Base-by-base conservation (phyloP, 805 yeast species). In the Wickerhamiella australiensis region DNA sequence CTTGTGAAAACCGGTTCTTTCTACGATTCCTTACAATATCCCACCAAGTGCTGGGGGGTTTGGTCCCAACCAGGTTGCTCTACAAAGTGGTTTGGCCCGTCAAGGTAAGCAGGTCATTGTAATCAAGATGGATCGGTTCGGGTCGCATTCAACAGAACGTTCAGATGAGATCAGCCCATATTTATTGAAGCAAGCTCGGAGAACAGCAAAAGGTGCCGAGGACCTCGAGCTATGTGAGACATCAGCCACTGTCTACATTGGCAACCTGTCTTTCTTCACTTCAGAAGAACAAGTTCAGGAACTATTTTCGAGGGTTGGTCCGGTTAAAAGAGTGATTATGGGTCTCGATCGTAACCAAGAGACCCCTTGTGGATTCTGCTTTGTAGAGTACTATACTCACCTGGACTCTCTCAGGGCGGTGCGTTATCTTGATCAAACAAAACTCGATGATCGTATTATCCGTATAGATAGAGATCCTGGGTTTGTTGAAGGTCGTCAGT, bases 301-400 rank as follows among this genome's bases (percentile, higher is more conserved):
- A 64, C 67, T 92, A 47, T 86, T 92, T 61, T 75, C 82, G 53
- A 82, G 82, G 63, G 65, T 59, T 21, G 97, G 96, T 1, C 70
- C 76, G 13, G 79, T 90, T 36, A 77, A 77, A 56, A 73, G 82
- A 59, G 84, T 88, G 38, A 79, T 90, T 47, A 92, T 92, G 97
- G 98, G 98, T 0, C 74, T 92, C 33, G 96, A 92, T 64, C 74
- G 96, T 56, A 80, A 81, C 62, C 82, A 84, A 56, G 78, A 81
- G 59, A 88, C 96, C 1, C 98, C 98, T 1, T 88, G 97, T 62
- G 97, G 98, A 15, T 90, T 92, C 65, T 88, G 96, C 62, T 92
- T 92, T 62, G 87, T 92, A 36, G 82, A 86, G 42, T 92, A 80
- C 63, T 75, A 74, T 49, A 64, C 69, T 25, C 79, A 80, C 41